Evolutionary conservation across 169 alveolate genomes (phyloP), one percentile per base, ranked within the genome.

Genomic region (Eimeria tenella): DNA sequence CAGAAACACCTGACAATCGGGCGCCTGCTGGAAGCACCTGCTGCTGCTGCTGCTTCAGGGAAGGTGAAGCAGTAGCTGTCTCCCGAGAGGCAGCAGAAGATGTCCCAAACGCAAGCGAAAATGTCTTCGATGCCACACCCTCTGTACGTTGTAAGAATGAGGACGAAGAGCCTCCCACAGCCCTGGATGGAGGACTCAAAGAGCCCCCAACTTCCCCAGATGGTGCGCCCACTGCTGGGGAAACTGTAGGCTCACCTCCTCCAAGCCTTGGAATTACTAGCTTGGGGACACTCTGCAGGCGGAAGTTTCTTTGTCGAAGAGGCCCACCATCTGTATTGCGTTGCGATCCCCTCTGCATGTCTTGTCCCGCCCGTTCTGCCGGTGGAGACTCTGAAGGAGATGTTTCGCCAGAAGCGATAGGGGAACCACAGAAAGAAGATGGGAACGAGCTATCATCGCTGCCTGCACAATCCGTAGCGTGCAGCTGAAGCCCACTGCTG

Each of bases 251-350:
- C 6, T 58, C 91, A 17, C 63, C 77, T 15, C 91, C 77, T 42
- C 91, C 91, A 31, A 83, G 79, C 23, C 79, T 60, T 62, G 91
- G 91, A 62, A 83, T 83, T 42, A 77, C 77, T 19, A 83, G 91
- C 63, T 83, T 83, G 50, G 91, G 91, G 50, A 83, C 91, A 19
- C 91, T 79, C 91, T 83, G 91, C 21, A 83, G 55, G 74, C 91
- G 91, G 10, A 62, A 25, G 71, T 62, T 77, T 77, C 91, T 77
- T 31, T 62, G 90, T 21, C 91, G 77, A 9, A 15, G 77, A 60
- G 79, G 91, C 65, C 91, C 77, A n/a, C 79, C 71, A 58, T 58
- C 68, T 13, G 68, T 13, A 58, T 58, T 10, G 11, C 68, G 68
- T 0, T 10, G 68, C 10, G 91, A 70, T 31, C 17, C 79, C 74